Evolutionary conservation across 2,329 filamentous ascomycete genomes (phyloP).

Genomic region (Colletotrichum liaoningense): DNA sequence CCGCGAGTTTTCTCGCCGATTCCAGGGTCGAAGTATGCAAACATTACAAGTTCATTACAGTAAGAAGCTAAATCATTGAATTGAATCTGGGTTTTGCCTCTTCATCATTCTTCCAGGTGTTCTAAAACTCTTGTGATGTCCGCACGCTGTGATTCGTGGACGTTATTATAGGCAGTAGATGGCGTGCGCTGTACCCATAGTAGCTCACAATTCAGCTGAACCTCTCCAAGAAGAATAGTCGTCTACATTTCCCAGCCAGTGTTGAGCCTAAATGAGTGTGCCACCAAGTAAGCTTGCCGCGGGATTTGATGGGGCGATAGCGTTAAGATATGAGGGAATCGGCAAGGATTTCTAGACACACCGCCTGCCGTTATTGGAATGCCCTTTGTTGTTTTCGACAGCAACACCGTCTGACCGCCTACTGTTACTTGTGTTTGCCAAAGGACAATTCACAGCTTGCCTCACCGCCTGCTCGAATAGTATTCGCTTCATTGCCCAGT

Average conservation of each 20-base stretch:
- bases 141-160: background rate
- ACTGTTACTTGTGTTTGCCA: background rate
- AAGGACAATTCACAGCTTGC: background rate
- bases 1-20: background rate
- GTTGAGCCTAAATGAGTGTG: background rate
- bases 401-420: no score
- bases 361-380: no score
- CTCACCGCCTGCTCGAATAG: no score
- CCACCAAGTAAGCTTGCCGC: no score
- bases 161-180: background rate
- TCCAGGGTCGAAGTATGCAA: background rate
- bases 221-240: background rate
- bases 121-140: background rate
- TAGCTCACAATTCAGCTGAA: background rate
- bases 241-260: background rate
- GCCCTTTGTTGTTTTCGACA: no score
- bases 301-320: no score
- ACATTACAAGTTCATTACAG: background rate
- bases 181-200: background rate
- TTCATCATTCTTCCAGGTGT: background rate
- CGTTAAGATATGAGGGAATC: no score
- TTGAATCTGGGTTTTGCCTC: background rate
- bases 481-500: no score
- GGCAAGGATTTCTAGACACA: no score
- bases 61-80: constrained; percentile 6